Percentiles rank a stretch among this genome's conserved stretches.
phyloP scores from a whole-genome alignment of 768 basidiomycete species.

The Auricularia sp. region DNA sequence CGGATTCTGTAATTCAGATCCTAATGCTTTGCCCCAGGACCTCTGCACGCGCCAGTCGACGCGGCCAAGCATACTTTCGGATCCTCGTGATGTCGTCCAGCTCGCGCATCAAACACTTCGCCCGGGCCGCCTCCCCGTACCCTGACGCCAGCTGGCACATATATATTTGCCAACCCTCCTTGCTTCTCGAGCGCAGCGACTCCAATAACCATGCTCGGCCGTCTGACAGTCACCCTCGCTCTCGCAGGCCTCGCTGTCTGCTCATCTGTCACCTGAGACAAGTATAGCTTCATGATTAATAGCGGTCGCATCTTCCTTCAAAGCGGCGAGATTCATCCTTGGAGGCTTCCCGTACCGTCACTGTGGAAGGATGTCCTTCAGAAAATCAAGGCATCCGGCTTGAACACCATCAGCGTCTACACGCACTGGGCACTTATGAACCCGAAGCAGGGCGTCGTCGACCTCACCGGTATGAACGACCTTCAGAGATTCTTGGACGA shows the following conservation, averaged over 20 bases:
- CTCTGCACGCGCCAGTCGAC: too few species aligned
- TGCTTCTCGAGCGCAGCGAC: too few species aligned
- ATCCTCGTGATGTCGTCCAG: too few species aligned
- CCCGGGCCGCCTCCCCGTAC: too few species aligned
- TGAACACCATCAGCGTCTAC: slow-evolving; percentile 71
- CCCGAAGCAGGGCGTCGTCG: not conserved
- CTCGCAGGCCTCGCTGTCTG: not conserved
- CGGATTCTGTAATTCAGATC: too few species aligned
- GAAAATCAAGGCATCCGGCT: slow-evolving; percentile 41
- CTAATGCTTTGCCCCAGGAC: too few species aligned
- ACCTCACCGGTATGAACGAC: slow-evolving; percentile 9
- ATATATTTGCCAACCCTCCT: too few species aligned
- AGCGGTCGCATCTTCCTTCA: slow-evolving; percentile 14
- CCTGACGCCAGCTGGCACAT: too few species aligned
- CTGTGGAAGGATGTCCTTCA: slow-evolving; percentile 17
- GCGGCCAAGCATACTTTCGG: too few species aligned
- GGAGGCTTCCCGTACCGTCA: slow-evolving; percentile 13
- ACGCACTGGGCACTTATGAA: slow-evolving; percentile 36
- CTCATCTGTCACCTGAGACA: slow-evolving; percentile 14
- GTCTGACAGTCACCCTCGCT: not conserved
- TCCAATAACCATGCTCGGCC: not conserved
- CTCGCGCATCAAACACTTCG: too few species aligned
- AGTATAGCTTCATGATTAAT: slow-evolving; percentile 16
- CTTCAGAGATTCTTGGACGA: not conserved
- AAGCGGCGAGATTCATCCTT: slow-evolving; percentile 17